Evolutionary conservation across 1,139 yeast species (phyloP).

Genomic region (Candida sanyaensis): DNA sequence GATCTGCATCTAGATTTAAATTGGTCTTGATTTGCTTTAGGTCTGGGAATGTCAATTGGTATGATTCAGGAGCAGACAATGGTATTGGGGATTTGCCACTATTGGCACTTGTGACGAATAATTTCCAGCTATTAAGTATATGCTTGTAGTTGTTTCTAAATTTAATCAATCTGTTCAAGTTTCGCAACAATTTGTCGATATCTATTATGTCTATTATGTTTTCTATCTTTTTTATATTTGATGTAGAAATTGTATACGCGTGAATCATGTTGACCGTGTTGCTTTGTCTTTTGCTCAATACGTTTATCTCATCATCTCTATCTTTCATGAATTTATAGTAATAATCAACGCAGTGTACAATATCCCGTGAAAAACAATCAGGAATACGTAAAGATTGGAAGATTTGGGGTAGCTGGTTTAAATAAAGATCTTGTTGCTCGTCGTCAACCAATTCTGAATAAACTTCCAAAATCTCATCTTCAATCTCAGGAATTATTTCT

Average conservation of each 20-base stretch:
- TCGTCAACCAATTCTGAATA: conserved; percentile 22
- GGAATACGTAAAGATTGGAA: conserved; percentile 32
- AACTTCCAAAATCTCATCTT: conserved; percentile 33
- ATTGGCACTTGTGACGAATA: conserved; percentile 28
- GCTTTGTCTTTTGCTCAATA: conserved; percentile 19
- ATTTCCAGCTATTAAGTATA: conserved; percentile 36
- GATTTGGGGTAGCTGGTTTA: conserved; percentile 27
- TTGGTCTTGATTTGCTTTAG: conserved; percentile 31
- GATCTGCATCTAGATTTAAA: conserved; percentile 30
- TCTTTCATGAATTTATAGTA: conserved; percentile 30
- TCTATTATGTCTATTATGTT: conserved; percentile 42
- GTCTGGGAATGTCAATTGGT: conserved; percentile 32
- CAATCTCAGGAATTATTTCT: conserved; percentile 19
- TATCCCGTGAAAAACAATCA: conserved; percentile 32
- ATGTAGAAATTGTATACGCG: conserved; percentile 32
- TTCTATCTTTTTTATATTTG: conserved; percentile 15
- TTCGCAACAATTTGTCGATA: conserved; percentile 38
- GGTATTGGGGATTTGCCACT: conserved; percentile 11
- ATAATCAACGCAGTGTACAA: conserved; percentile 33
- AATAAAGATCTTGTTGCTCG: conserved; percentile 31
- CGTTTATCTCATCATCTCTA: conserved; percentile 7
- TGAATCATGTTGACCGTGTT: conserved; percentile 30
- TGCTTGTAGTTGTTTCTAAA: conserved; percentile 34
- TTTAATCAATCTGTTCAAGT: conserved; percentile 30
- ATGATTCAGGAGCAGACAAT: conserved; percentile 9